Evolutionary conservation across 2,329 filamentous ascomycete species (phyloP), one percentile per base, ranked within the genome.

Genomic region (Amauroascus verrucosus): DNA sequence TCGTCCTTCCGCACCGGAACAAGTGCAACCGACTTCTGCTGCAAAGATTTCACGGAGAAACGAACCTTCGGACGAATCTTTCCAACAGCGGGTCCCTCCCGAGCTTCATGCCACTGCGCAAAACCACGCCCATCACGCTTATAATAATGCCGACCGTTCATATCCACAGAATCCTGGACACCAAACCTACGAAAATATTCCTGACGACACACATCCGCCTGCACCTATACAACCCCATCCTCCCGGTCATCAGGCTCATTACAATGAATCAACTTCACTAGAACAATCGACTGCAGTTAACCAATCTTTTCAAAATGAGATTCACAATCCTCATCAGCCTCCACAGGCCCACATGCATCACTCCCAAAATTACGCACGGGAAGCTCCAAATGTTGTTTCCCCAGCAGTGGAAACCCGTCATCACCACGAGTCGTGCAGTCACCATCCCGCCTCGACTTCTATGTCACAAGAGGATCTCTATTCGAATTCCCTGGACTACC

Each of bases 1-100:
- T 37, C 47, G 53, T 7, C 41, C 50, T 40, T 20, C 41, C 28
- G 71, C 77, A 16, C 59, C 68, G 40, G 57, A 62, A 22, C 62
- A 64, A 43, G 18, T 38, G 48, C 60, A 58, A 3, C 61, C 71
- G 57, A 58, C 70, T 56, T 61, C 62, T 3, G 51, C 55, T 6
- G 53, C 61, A 2, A 60, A 57, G 24, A 38, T 58, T 44, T 22
- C 53, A 50, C 60, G 61, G 53, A 58, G 43, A 8, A 65, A 69
- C 48, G 67, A 69, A 20, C 61, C 60, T n/a, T 58, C 61, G 1
- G 65, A 67, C 54, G 61, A 63, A 44, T 43, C 56, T 1, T 50
- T 49, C 11, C 52, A 52, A 18, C 52, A 58, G 43, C 56, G 57
- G 46, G 50, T 44, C 14, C 26, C 40, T 22, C 48, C 40, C 1